Conservation (phyloP, 2,329 filamentous ascomycete species). For the Colletotrichum sp. region DNA sequence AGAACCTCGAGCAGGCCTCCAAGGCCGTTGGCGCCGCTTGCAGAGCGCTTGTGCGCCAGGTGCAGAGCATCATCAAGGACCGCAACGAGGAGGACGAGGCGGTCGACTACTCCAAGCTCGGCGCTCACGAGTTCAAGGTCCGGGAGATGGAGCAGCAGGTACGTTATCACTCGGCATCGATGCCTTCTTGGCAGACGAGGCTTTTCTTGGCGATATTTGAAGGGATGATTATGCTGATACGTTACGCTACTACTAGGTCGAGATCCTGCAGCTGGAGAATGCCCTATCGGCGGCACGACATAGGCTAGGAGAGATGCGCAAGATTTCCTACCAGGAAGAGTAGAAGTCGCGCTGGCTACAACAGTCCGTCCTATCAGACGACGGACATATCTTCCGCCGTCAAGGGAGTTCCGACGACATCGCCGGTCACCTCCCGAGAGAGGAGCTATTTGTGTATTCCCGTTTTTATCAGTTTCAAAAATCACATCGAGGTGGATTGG, state of each 20-base stretch:
- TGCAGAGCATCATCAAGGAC: conserved; percentile 92
- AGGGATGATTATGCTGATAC: neutral
- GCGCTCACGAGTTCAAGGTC: conserved; percentile 97
- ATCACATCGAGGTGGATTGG: neutral
- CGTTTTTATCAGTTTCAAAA: neutral
- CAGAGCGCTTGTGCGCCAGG: conserved; percentile 85
- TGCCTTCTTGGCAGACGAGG: neutral
- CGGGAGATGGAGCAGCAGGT: conserved; percentile 99
- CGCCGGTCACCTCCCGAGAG: neutral
- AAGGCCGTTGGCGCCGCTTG: conserved; percentile 93
- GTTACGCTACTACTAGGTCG: conserved; percentile 67
- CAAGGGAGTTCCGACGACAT: neutral
- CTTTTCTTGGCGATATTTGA: neutral
- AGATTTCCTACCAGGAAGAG: conserved; percentile 91
- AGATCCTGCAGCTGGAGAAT: conserved; percentile 96
- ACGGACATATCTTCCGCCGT: neutral
- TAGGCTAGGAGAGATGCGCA: conserved; percentile 94
- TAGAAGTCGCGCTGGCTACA: conserved; percentile 28
- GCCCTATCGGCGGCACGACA: conserved; percentile 78
- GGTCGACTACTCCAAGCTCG: conserved; percentile 87
- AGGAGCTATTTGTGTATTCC: neutral
- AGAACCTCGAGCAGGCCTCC: conserved; percentile 86
- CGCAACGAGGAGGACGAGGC: conserved; percentile 79
- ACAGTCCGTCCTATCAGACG: neutral
- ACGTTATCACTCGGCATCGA: conserved; percentile 30